Evolutionary conservation across 2,329 filamentous ascomycete species (phyloP).

Genomic region (Paradendryphiella salina): DNA sequence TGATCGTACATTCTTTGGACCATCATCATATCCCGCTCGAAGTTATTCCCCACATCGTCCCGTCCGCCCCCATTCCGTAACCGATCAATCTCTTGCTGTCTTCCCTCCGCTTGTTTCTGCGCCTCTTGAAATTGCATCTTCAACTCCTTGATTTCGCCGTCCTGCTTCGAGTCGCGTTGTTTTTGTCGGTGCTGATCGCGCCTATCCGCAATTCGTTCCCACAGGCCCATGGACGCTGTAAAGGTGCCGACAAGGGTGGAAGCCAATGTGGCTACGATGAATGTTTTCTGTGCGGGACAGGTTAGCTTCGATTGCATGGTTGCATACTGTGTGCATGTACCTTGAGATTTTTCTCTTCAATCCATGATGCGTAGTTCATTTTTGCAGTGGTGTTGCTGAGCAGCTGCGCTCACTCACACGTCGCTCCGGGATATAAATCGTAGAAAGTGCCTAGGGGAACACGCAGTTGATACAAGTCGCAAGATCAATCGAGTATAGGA

Average conservation of each 20-base stretch:
- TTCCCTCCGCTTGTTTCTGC: slow-evolving; percentile 31
- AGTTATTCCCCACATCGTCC: slow-evolving; percentile 40
- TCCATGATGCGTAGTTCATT: slow-evolving; percentile 53
- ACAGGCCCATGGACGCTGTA: slow-evolving; percentile 50
- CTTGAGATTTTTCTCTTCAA: slow-evolving; percentile 52
- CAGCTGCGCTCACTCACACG: slow-evolving; percentile 7
- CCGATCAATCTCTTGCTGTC: slow-evolving; percentile 31
- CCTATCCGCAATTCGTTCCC: slow-evolving; percentile 47
- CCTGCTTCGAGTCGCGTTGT: slow-evolving; percentile 44
- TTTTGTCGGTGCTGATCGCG: slow-evolving; percentile 46
- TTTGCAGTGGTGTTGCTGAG: slow-evolving; percentile 17
- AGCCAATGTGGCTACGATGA: slow-evolving; percentile 51
- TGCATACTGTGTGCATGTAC: slow-evolving; percentile 20
- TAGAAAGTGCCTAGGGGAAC: background rate
- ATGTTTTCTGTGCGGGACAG: slow-evolving; percentile 45
- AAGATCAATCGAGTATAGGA: background rate
- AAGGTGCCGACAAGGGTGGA: slow-evolving; percentile 53
- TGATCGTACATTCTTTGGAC: slow-evolving; percentile 46
- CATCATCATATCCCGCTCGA: slow-evolving; percentile 40
- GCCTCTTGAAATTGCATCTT: slow-evolving; percentile 37
- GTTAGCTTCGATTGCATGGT: slow-evolving; percentile 1
- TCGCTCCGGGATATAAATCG: background rate
- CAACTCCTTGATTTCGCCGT: slow-evolving; percentile 42
- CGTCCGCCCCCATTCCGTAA: slow-evolving; percentile 21
- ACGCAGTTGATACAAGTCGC: background rate